Percentiles rank a stretch among this genome's conserved stretches.
Evolutionary conservation across 352 stramenopile genomes (phyloP).

Genomic region (Globisporangium paroecandrum): DNA sequence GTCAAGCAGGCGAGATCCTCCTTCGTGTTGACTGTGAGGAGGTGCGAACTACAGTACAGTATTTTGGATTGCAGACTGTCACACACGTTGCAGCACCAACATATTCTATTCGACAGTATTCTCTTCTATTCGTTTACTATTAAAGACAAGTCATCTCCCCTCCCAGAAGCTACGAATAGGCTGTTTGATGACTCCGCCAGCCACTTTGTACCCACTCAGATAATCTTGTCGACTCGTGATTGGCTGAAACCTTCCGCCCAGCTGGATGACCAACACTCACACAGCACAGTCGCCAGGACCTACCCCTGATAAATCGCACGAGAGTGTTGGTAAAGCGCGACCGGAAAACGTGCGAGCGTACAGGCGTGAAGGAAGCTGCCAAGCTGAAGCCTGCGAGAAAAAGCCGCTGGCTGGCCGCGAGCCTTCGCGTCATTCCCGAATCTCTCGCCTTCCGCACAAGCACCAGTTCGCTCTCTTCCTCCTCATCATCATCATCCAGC

Average conservation of each 20-base stretch:
- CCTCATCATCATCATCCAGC: neutral
- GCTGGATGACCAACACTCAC: conserved; percentile 9
- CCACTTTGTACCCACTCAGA: conserved; percentile 15
- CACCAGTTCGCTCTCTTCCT: neutral
- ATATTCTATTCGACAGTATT: conserved; percentile 2
- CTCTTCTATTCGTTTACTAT: neutral
- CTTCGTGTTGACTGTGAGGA: neutral
- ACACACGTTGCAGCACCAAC: neutral
- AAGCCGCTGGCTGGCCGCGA: neutral
- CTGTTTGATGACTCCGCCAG: neutral
- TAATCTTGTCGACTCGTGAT: conserved; percentile 7
- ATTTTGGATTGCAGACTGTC: conserved; percentile 4
- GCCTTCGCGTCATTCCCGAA: conserved; percentile 3
- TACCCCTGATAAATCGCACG: neutral
- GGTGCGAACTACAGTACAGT: neutral
- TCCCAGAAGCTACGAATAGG: neutral
- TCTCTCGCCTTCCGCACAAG: conserved; percentile 10
- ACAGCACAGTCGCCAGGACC: neutral
- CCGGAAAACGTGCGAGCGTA: neutral
- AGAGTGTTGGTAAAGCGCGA: conserved; percentile 11
- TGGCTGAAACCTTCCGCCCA: conserved; percentile 3
- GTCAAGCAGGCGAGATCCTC: neutral
- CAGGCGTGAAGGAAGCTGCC: neutral
- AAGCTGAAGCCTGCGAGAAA: neutral
- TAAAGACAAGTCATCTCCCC: neutral